Base-by-base conservation (phyloP, 2,329 filamentous ascomycete genomes). In the Pseudocercospora musae region DNA sequence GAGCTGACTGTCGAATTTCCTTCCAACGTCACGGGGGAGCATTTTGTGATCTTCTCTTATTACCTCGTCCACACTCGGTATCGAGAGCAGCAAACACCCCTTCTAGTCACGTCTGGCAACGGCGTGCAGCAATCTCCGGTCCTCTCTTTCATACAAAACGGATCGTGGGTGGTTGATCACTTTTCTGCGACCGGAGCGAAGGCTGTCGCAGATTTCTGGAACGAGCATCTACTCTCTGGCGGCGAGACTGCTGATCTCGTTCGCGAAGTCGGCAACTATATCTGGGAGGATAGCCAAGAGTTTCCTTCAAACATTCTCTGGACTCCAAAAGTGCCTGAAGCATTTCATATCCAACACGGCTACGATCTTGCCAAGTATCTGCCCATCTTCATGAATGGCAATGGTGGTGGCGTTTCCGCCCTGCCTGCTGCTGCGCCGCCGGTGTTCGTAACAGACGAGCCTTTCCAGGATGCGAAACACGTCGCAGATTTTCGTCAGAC, bases 251-350 rank as follows among this genome's bases (percentile, higher is more conserved):
- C 56, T 9, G 58, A 68, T 13, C 57, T 70, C 6, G 20, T 72
- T 2, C 29, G 59, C 11, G 60, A 66, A 31, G 71, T 74, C 9
- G 74, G 72, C 11, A 68, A 72, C 29, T 74, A 75, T 44, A 71
- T 68, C 2, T 76, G 74, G 74, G 73, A 76, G 62, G 74, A 75
- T 57, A 72, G 69, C 50, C 69, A 72, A 62, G 73, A 76, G 52
- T 71, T 74, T 25, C 59, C 63, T 1, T 66, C 69, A 3, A 65
- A 66, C 8, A 59, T 66, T 11, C 20, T 65, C 13, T 72, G 70
- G 70, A 75, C 72, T 0, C 69, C 69, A 0, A 65, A 60, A 7
- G 59, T 75, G 3, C 40, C 66, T 0, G 25, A 59, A 10, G 60
- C 55, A 4, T 76, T 76, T 49, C 29, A 69, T 3, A 20, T 58